phyloP scores from a whole-genome alignment of 306 rosid genomes.

The Myrica gale region DNA sequence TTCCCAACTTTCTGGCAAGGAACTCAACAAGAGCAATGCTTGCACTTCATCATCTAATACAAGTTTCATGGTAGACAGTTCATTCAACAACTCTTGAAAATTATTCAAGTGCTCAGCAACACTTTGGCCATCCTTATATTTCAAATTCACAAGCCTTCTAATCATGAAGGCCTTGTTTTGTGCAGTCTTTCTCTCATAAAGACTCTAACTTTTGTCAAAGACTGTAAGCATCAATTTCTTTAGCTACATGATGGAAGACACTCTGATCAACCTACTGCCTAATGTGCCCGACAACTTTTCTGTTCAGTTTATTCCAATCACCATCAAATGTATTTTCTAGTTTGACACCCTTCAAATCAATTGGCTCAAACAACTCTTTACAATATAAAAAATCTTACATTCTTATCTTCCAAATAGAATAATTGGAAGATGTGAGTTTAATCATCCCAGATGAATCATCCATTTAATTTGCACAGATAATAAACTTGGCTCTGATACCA shows the following conservation, averaged over 20 bases:
- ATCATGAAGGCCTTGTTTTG: not conserved
- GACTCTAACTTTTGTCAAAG: no score
- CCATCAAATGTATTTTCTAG: not conserved
- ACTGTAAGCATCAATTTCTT: not conserved
- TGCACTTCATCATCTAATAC: slow-evolving; percentile 4
- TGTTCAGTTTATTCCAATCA: not conserved
- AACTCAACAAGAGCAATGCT: not conserved
- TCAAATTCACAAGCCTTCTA: not conserved
- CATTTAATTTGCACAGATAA: no score
- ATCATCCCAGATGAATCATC: no score
- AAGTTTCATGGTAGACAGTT: not conserved
- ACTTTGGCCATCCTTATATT: not conserved
- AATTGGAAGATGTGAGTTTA: no score
- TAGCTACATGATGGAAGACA: not conserved
- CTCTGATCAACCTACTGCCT: not conserved
- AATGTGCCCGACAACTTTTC: not conserved
- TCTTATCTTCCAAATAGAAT: not conserved
- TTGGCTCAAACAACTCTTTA: not conserved
- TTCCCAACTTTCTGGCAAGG: not conserved
- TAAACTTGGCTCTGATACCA: no score
- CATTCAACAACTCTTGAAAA: slow-evolving; percentile 9
- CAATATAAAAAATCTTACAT: not conserved
- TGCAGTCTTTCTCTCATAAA: not conserved
- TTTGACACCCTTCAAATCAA: not conserved
- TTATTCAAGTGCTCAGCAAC: slow-evolving; percentile 1